Evolutionary conservation across 2,329 filamentous ascomycete species (phyloP).

Genomic region (Colletotrichum costaricense): DNA sequence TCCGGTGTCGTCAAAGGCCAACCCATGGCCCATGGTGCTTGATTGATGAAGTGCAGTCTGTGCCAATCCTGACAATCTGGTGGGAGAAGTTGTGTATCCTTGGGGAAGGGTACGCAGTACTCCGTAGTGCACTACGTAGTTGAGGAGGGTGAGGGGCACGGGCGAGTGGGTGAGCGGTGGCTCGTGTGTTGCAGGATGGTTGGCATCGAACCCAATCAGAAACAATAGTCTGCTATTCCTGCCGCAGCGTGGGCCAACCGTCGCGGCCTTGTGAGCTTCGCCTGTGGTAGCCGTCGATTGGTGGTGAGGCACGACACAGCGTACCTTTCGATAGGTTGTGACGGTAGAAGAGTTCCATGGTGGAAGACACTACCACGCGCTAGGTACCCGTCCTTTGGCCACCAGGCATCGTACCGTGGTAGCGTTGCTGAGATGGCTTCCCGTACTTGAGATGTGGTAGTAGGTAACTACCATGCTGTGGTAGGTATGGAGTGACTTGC

Average conservation of each 20-base stretch:
- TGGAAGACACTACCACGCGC: not conserved
- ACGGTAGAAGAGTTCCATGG: not conserved
- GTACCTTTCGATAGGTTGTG: not conserved
- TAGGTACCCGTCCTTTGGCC: not conserved
- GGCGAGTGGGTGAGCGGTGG: slow-evolving; percentile 18
- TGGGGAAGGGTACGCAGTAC: too few species aligned
- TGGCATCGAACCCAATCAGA: slow-evolving; percentile 35
- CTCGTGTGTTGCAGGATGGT: slow-evolving; percentile 34
- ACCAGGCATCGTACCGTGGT: not conserved
- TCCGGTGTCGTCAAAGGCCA: slow-evolving; percentile 28
- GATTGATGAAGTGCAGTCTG: slow-evolving; percentile 15
- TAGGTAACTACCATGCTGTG: too few species aligned
- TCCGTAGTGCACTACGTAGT: not conserved
- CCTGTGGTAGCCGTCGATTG: not conserved
- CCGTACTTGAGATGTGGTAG: not conserved
- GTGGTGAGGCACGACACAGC: not conserved
- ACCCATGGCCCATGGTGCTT: slow-evolving; percentile 20
- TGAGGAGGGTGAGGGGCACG: slow-evolving; percentile 20
- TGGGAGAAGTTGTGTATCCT: slow-evolving; percentile 1
- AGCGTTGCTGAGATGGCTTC: not conserved
- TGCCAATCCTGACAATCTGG: slow-evolving; percentile 30
- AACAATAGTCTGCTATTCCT: slow-evolving; percentile 34
- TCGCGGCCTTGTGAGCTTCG: not conserved
- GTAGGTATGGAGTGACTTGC: too few species aligned
- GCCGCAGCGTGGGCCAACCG: slow-evolving; percentile 20